Percentiles rank a stretch among this genome's conserved stretches.
Conservation (phyloP, 164 flowering plant species). For the Dillenia suffruticosa region DNA sequence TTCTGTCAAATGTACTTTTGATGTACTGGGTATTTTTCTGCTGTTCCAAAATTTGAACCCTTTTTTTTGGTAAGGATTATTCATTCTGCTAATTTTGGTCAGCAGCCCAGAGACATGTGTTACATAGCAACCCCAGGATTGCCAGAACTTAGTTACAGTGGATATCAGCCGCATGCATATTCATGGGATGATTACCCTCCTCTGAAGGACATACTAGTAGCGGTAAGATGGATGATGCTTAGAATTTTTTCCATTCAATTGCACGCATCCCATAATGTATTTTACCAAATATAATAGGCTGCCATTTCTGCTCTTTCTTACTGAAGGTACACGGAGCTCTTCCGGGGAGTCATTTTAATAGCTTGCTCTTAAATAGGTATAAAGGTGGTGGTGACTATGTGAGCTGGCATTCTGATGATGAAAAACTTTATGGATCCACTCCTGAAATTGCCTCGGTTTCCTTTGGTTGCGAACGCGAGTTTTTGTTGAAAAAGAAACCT, state of each 20-base stretch:
- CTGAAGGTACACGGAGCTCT: constrained; percentile 71
- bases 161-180: constrained; percentile 71
- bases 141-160: constrained; percentile 70
- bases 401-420: constrained; percentile 96
- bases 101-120: constrained; percentile 91
- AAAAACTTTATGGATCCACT: constrained; percentile 79
- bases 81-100: neutral
- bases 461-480: constrained; percentile 90
- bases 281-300: no score
- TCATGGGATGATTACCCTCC: constrained; percentile 88
- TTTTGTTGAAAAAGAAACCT: constrained; percentile 65
- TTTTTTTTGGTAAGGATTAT: neutral
- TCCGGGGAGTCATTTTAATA: constrained; percentile 84
- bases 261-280: neutral
- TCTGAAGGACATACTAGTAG: constrained; percentile 52
- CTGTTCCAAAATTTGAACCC: neutral
- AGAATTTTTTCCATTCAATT: neutral
- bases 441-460: constrained; percentile 90
- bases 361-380: constrained; percentile 82
- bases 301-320: neutral
- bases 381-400: constrained; percentile 83
- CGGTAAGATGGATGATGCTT: constrained; percentile 30
- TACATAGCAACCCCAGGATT: constrained; percentile 72
- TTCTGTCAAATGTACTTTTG: neutral
- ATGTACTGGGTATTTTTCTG: neutral